These are phyloP conservation scores for Picea glauca DNA, from an alignment of 75 land plant species.

Conservation along the genomic window DNA sequence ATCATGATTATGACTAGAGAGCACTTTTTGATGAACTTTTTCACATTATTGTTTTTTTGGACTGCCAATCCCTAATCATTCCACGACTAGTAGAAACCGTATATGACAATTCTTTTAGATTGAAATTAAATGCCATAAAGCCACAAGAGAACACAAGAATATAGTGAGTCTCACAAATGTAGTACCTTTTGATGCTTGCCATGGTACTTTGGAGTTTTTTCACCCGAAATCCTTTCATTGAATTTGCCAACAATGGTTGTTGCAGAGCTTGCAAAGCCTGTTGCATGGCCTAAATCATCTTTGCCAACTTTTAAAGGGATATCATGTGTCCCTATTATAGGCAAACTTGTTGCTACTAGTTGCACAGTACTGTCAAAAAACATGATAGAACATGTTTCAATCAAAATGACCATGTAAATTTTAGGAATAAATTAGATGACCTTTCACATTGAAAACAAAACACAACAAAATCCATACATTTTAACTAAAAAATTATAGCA, in stretches of 20 bases:
- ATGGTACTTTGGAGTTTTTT: conserved; percentile 75
- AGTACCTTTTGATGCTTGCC: conserved; percentile 91
- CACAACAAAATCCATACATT: too few relatives aligned
- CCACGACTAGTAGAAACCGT: conserved; percentile 93
- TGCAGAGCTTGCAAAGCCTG: conserved; percentile 85
- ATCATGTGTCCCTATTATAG: conserved; percentile 79
- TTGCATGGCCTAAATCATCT: conserved; percentile 69
- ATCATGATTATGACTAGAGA: too few relatives aligned
- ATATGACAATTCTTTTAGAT: background rate
- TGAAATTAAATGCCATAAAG: background rate
- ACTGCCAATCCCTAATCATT: conserved; percentile 66
- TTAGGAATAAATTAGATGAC: too few relatives aligned
- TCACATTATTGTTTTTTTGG: conserved; percentile 73
- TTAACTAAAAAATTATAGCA: too few relatives aligned
- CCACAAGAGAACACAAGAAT: background rate
- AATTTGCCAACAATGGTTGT: too few relatives aligned
- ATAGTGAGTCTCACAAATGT: background rate
- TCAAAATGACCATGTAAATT: too few relatives aligned
- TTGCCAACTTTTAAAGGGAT: conserved; percentile 55
- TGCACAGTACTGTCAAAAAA: too few relatives aligned
- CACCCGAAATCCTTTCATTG: conserved; percentile 85
- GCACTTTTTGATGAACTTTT: conserved; percentile 68
- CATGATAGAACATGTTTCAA: too few relatives aligned
- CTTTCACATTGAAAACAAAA: too few relatives aligned
- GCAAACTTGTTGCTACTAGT: too few relatives aligned